Percentiles rank a stretch among this genome's conserved stretches.
phyloP scores from a whole-genome alignment of 352 stramenopile genomes.

The Globisporangium orthogonon region DNA sequence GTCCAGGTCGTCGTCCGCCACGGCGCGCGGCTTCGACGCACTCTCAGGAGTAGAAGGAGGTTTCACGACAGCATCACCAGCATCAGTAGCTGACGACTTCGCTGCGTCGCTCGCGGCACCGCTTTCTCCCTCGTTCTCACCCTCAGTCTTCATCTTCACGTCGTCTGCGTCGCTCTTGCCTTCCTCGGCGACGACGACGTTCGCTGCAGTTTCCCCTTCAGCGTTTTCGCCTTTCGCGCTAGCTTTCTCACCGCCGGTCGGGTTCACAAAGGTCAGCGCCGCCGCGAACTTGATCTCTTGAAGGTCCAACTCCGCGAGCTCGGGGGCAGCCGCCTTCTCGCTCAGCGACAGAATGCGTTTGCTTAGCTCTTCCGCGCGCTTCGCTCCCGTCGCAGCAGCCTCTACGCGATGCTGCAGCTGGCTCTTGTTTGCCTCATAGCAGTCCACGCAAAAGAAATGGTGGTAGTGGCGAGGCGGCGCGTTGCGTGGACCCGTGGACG shows the following conservation, averaged over 20 bases:
- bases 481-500: constrained; percentile 56
- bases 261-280: constrained; percentile 49
- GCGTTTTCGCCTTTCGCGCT: constrained; percentile 16
- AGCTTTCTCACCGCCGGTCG: constrained; percentile 17
- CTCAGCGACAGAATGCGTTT: constrained; percentile 51
- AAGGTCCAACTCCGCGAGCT: constrained; percentile 68
- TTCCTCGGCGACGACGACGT: constrained; percentile 4
- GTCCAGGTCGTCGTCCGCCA: constrained; percentile 52
- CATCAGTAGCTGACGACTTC: background rate
- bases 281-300: constrained; percentile 80
- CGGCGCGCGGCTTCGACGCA: background rate
- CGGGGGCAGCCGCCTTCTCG: constrained; percentile 45
- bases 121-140: background rate
- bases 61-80: background rate
- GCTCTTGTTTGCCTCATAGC: constrained; percentile 71
- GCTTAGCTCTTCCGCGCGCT: constrained; percentile 61
- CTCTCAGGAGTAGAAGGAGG: constrained; percentile 2
- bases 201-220: background rate
- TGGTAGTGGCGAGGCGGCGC: constrained; percentile 73
- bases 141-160: constrained; percentile 12
- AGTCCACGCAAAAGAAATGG: constrained; percentile 70
- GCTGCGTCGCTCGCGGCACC: background rate
- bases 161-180: constrained; percentile 12
- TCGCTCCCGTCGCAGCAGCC: constrained; percentile 50
- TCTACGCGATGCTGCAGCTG: constrained; percentile 73